phyloP scores from a whole-genome alignment of 164 flowering plant species.

The Paratinospora sagittata region DNA sequence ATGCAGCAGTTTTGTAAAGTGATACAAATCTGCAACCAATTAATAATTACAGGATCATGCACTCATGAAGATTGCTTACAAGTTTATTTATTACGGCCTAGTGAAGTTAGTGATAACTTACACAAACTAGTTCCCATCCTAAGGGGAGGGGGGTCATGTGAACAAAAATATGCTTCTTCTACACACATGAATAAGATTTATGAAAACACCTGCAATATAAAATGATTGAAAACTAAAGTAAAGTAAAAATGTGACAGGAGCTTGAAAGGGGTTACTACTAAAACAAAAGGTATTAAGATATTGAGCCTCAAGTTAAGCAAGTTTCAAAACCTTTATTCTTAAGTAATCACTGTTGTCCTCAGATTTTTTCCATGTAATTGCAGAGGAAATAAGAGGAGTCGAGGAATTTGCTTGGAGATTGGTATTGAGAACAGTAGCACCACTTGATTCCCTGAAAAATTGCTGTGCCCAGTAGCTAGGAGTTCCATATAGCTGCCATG shows the following conservation, averaged over 20 bases:
- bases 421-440: slow-evolving; percentile 62
- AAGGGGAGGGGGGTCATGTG: background rate
- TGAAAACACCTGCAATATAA: background rate
- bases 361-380: slow-evolving; percentile 50
- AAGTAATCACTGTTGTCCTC: slow-evolving; percentile 35
- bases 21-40: background rate
- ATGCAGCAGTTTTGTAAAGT: background rate
- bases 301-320: background rate
- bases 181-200: background rate
- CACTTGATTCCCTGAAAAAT: slow-evolving; percentile 73
- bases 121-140: background rate
- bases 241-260: background rate
- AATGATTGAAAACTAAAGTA: background rate
- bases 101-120: background rate
- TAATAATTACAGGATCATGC: background rate
- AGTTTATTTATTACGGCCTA: background rate
- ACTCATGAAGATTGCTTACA: background rate
- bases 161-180: background rate
- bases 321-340: slow-evolving; percentile 53
- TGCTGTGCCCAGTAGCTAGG: slow-evolving; percentile 89
- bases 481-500: slow-evolving; percentile 70
- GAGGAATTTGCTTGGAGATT: slow-evolving; percentile 39
- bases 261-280: background rate
- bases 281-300: background rate
- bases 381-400: slow-evolving; percentile 56